Conservation (phyloP, 306 rosid species). For the Biancaea sappan region DNA sequence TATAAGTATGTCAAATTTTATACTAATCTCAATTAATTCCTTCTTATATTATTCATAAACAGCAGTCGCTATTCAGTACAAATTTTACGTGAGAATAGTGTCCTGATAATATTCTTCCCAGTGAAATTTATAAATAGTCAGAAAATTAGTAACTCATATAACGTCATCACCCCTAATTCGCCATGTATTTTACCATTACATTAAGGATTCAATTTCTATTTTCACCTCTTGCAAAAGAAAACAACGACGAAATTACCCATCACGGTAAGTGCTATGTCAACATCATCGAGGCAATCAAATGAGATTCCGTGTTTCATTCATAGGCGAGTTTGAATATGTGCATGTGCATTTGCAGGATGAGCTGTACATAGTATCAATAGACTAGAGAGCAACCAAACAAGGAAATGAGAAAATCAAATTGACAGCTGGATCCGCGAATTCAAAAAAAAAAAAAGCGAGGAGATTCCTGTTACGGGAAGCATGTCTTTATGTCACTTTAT, state of each 20-base stretch:
- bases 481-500: background rate
- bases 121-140: background rate
- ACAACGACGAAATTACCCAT: background rate
- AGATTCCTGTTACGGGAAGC: slow-evolving; percentile 1
- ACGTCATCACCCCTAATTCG: too few species aligned
- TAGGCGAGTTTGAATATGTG: background rate
- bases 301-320: background rate
- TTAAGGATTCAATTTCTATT: background rate
- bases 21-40: too few species aligned
- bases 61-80: too few species aligned
- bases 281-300: background rate
- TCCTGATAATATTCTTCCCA: too few species aligned
- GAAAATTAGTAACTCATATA: background rate
- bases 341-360: background rate
- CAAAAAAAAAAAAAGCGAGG: slow-evolving; percentile 4
- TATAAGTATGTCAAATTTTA: too few species aligned
- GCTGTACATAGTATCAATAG: background rate
- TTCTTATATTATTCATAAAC: too few species aligned
- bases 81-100: too few species aligned
- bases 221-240: background rate
- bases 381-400: background rate
- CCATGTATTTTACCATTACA: too few species aligned
- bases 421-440: background rate
- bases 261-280: background rate
- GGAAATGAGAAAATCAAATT: background rate